Evolutionary conservation across 1,284 basidiomycete species (phyloP), one percentile per base, ranked within the genome.

Genomic region (Cutaneotrichosporon sp.): DNA sequence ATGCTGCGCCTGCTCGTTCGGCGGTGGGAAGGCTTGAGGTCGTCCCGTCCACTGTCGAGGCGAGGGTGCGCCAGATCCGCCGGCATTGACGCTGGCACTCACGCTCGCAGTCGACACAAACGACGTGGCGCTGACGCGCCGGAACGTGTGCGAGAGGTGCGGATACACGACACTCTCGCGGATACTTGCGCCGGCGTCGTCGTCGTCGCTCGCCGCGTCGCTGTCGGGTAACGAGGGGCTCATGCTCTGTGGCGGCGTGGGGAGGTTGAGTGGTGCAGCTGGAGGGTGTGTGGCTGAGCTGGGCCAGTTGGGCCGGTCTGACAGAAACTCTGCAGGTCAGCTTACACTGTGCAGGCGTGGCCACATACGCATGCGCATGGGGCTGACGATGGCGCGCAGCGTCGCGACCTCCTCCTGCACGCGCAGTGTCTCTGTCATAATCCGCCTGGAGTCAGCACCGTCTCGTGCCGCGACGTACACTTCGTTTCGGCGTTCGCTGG

Each of bases 391-490:
- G 18, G 82, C 85, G 52, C 86, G 79, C 52, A 91, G 65, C 10
- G 83, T 82, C 54, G 83, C 82, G 23, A 90, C 78, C 67, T 91
- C 88, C 62, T 90, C 88, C 48, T 82, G 82, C 46, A 86, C 77
- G 46, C 87, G 77, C 64, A 88, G 76, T 40, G 79, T 80, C 70
- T 89, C 88, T 51, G 87, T 85, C 40, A 83, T 80, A 36, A 64
- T 65, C 0, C 68, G 68, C 2, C 68, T 68, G 51, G n/a, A 3
- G 49, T 55, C n/a, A 55, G 49, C 36, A 23, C 4, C 2, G 12
- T 14, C 26, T n/a, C 26, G 26, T 30, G 10, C 26, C 26, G 26
- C 10, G 7, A 10, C 26, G 26, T 46, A 68, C 67, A 67, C 62
- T 58, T 69, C 63, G 44, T 59, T 64, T 7, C 65, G 55, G 45